Evolutionary conservation across 345 rosid genomes (phyloP).

Genomic region (Brassica napus): DNA sequence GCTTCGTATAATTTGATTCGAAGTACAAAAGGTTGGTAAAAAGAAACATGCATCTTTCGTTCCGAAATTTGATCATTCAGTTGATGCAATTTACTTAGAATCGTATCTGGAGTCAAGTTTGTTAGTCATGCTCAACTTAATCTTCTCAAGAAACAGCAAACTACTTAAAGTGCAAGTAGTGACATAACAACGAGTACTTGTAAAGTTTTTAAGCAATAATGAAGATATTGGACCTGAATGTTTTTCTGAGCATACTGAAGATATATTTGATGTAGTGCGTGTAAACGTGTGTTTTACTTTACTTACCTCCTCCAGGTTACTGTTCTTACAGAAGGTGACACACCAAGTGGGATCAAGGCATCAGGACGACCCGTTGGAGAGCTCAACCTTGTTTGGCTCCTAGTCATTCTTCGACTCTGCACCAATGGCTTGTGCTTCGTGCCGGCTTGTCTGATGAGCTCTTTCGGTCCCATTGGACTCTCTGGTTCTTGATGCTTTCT

Average conservation of each 20-base stretch:
- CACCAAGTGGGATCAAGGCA: slow-evolving; percentile 45
- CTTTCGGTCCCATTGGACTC: slow-evolving; percentile 53
- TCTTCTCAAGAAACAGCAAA: neutral
- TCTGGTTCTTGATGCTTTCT: slow-evolving; percentile 45
- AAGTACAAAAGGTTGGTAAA: neutral
- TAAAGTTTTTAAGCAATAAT: neutral
- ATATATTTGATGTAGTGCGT: neutral
- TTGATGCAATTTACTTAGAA: neutral
- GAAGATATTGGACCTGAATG: slow-evolving; percentile 14
- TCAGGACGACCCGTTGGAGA: slow-evolving; percentile 31
- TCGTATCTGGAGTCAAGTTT: neutral
- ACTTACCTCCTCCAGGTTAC: slow-evolving; percentile 33
- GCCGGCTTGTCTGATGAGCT: slow-evolving; percentile 34
- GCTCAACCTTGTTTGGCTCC: slow-evolving; percentile 25
- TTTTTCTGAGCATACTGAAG: neutral
- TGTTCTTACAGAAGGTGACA: slow-evolving; percentile 44
- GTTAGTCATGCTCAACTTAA: slow-evolving; percentile 3
- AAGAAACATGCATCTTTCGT: neutral
- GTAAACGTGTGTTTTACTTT: slow-evolving; percentile 3
- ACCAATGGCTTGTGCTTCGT: slow-evolving; percentile 22
- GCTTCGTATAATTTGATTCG: neutral
- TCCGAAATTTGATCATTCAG: neutral
- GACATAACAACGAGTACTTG: neutral
- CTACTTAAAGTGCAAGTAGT: slow-evolving; percentile 7
- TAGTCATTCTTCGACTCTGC: slow-evolving; percentile 17